Conservation (phyloP, 257 asterid genomes). For the Hygrophila difformis region DNA sequence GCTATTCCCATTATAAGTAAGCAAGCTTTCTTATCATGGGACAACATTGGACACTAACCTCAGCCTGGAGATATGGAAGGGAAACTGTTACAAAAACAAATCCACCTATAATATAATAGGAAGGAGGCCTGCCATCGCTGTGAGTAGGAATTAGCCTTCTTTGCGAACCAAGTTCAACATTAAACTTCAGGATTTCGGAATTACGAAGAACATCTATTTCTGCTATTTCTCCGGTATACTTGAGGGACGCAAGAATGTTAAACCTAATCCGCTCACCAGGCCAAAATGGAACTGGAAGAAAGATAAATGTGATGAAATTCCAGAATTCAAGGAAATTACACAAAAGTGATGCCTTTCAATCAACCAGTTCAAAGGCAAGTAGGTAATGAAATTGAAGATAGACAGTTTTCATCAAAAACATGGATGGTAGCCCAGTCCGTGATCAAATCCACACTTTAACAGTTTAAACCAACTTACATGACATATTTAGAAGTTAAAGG, state of each 20-base stretch:
- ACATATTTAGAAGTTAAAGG: too few relatives aligned
- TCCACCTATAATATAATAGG: slow-evolving; percentile 58
- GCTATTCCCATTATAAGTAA: too few relatives aligned
- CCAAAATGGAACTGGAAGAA: slow-evolving; percentile 64
- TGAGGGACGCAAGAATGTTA: slow-evolving; percentile 58
- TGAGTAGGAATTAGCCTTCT: slow-evolving; percentile 58
- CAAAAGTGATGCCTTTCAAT: background rate
- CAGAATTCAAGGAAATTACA: slow-evolving; percentile 4
- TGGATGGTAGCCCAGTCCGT: too few relatives aligned
- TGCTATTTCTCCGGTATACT: slow-evolving; percentile 54
- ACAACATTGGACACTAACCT: slow-evolving; percentile 27
- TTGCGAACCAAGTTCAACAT: slow-evolving; percentile 39
- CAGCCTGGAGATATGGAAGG: slow-evolving; percentile 61
- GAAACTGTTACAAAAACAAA: slow-evolving; percentile 57
- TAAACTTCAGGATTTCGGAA: slow-evolving; percentile 31
- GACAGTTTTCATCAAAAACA: too few relatives aligned
- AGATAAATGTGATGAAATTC: slow-evolving; percentile 8
- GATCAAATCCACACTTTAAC: too few relatives aligned
- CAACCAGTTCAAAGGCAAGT: background rate
- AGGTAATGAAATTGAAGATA: too few relatives aligned
- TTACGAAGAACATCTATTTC: slow-evolving; percentile 46
- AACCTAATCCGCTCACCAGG: slow-evolving; percentile 69
- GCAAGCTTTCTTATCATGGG: background rate
- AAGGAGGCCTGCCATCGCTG: slow-evolving; percentile 58
- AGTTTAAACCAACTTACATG: too few relatives aligned